phyloP scores from a whole-genome alignment of 1,139 yeast species.

The Yamadazyma siamensis region DNA sequence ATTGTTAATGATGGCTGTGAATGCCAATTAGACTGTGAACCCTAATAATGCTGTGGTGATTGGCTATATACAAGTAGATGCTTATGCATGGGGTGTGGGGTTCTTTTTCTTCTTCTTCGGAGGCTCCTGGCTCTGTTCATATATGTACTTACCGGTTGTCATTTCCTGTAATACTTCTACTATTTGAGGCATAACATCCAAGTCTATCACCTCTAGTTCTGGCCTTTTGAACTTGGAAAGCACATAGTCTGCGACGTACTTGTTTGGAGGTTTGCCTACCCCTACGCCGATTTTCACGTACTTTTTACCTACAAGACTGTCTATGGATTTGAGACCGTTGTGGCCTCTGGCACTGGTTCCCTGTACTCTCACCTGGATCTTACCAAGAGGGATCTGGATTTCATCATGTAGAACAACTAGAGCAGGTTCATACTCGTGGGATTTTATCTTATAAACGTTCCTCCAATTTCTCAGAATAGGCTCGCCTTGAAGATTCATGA shows the following conservation, averaged over 20 bases:
- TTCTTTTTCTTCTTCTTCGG: too few species aligned
- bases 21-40: too few species aligned
- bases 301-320: conserved; percentile 35
- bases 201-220: conserved; percentile 32
- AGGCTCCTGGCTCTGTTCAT: too few species aligned
- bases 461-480: conserved; percentile 48
- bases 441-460: conserved; percentile 21
- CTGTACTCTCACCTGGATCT: conserved; percentile 53
- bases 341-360: conserved; percentile 71
- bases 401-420: conserved; percentile 76
- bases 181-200: conserved; percentile 38
- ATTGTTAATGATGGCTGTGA: too few species aligned
- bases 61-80: too few species aligned
- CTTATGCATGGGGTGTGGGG: too few species aligned
- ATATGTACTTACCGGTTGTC: conserved; percentile 19
- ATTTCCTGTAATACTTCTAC: conserved; percentile 31
- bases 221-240: conserved; percentile 41
- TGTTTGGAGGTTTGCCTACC: conserved; percentile 58
- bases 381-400: conserved; percentile 61
- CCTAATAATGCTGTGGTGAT: too few species aligned
- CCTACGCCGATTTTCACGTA: conserved; percentile 66
- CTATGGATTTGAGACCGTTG: conserved; percentile 68
- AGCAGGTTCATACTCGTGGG: conserved; percentile 21
- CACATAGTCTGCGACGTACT: conserved; percentile 60
- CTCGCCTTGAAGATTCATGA: conserved; percentile 69